Conservation (phyloP, 345 rosid species). For the Moricandia arvensis region DNA sequence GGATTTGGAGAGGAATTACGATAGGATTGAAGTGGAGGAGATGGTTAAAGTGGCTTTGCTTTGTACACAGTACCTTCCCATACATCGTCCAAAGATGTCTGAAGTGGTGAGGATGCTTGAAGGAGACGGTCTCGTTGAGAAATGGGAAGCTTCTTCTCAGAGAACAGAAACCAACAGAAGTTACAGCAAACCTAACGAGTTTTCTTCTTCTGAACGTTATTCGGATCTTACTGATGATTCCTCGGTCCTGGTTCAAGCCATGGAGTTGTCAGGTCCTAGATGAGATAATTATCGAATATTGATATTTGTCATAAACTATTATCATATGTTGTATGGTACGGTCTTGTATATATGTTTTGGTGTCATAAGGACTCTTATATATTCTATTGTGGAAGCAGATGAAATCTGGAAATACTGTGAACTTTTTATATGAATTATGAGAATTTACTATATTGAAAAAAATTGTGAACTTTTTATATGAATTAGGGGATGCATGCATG, state of each 20-base stretch:
- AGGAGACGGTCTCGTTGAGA: slow-evolving; percentile 95
- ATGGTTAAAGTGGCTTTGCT: slow-evolving; percentile 84
- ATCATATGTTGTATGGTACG: neutral
- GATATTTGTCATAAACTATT: slow-evolving; percentile 10
- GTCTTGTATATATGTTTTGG: slow-evolving; percentile 17
- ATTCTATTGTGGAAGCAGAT: neutral
- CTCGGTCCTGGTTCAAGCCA: slow-evolving; percentile 67
- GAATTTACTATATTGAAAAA: slow-evolving; percentile 28
- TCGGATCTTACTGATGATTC: slow-evolving; percentile 94
- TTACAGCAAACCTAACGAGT: slow-evolving; percentile 60
- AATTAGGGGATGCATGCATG: slow-evolving; percentile 50
- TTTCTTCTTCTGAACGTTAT: slow-evolving; percentile 69
- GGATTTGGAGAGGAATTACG: slow-evolving; percentile 69
- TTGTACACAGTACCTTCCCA: slow-evolving; percentile 79
- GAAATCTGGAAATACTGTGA: neutral
- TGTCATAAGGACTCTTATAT: slow-evolving; percentile 6
- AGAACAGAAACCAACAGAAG: slow-evolving; percentile 47
- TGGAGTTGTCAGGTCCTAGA: slow-evolving; percentile 98
- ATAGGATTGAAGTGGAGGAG: slow-evolving; percentile 75
- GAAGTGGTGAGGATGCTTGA: slow-evolving; percentile 94
- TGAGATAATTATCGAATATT: slow-evolving; percentile 16
- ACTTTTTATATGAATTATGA: neutral
- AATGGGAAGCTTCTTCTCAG: slow-evolving; percentile 96
- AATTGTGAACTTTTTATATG: neutral
- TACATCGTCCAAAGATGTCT: slow-evolving; percentile 88